Evolutionary conservation across 2,329 filamentous ascomycete species (phyloP).

Genomic region (Chlorencoelia australis): DNA sequence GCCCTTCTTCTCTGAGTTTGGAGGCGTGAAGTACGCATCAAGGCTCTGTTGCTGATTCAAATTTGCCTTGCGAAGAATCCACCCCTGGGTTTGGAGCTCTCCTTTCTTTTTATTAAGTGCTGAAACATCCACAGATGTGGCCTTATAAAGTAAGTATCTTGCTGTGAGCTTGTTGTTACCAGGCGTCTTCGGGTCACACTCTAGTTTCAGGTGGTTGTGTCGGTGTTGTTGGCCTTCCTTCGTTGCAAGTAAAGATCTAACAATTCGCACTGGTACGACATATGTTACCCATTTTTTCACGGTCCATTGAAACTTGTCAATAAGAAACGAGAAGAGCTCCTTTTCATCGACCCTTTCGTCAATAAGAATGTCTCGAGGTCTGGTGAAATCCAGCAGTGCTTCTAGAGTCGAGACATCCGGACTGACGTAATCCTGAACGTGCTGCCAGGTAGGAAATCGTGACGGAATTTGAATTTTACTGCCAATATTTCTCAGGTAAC

Average conservation of each 20-base stretch:
- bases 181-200: not conserved
- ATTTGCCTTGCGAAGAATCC: not conserved
- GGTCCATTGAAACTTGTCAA: constrained; percentile 11
- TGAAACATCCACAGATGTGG: not conserved
- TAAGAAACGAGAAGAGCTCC: constrained; percentile 6
- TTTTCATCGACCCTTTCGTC: constrained; percentile 4
- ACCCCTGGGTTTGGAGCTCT: not conserved
- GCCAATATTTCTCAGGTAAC: constrained; percentile 2
- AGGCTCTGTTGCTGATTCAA: not conserved
- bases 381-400: not conserved
- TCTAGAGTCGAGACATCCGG: constrained; percentile 5
- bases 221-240: not conserved
- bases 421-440: constrained; percentile 7
- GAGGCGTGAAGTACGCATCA: not conserved
- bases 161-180: not conserved
- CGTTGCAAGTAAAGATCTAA: constrained; percentile 2
- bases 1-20: not conserved
- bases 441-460: constrained; percentile 5
- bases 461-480: constrained; percentile 2
- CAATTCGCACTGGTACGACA: constrained; percentile 8
- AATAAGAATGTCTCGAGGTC: not conserved
- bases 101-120: not conserved
- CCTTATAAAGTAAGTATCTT: not conserved
- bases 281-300: constrained; percentile 6
- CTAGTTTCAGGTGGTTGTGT: not conserved